Percentiles rank a stretch among this genome's conserved stretches.
phyloP scores from a whole-genome alignment of 108 stramenopile species.

The Nitzschia sp. region DNA sequence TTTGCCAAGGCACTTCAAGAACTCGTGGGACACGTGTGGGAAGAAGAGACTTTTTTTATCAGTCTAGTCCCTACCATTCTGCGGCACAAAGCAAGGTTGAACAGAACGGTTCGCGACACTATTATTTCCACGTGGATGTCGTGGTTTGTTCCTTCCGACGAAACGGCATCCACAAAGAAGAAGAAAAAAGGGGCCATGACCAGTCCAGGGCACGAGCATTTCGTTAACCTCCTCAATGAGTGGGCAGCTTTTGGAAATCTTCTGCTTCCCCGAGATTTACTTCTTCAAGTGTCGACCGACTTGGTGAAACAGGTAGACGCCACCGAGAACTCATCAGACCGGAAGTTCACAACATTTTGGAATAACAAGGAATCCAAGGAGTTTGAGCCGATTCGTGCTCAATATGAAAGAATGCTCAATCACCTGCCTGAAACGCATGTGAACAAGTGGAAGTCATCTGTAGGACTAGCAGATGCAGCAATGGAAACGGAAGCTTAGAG shows the following conservation, averaged over 20 bases:
- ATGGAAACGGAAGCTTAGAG: not conserved
- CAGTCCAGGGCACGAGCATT: slow-evolving; percentile 57
- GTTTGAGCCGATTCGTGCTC: slow-evolving; percentile 54
- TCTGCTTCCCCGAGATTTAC: slow-evolving; percentile 67
- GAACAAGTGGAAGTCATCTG: slow-evolving; percentile 58
- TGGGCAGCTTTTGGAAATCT: slow-evolving; percentile 75
- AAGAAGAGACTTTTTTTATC: slow-evolving; percentile 65
- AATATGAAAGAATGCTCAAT: slow-evolving; percentile 65
- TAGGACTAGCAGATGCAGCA: slow-evolving; percentile 30
- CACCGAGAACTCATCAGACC: slow-evolving; percentile 35
- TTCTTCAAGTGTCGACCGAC: slow-evolving; percentile 51
- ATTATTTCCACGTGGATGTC: slow-evolving; percentile 58
- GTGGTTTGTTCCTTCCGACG: slow-evolving; percentile 50
- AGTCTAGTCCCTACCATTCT: slow-evolving; percentile 69
- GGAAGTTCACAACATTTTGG: slow-evolving; percentile 59
- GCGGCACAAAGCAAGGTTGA: slow-evolving; percentile 71
- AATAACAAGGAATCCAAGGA: slow-evolving; percentile 12
- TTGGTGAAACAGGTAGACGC: slow-evolving; percentile 48
- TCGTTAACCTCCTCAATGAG: slow-evolving; percentile 64
- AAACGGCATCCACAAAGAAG: slow-evolving; percentile 22
- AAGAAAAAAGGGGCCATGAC: slow-evolving; percentile 41
- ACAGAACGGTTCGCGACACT: slow-evolving; percentile 63
- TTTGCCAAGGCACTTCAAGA: slow-evolving; percentile 58
- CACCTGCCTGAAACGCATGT: slow-evolving; percentile 52
- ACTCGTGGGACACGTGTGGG: slow-evolving; percentile 46